Evolutionary conservation across 306 rosid genomes (phyloP).

Genomic region (Vigna unguiculata): DNA sequence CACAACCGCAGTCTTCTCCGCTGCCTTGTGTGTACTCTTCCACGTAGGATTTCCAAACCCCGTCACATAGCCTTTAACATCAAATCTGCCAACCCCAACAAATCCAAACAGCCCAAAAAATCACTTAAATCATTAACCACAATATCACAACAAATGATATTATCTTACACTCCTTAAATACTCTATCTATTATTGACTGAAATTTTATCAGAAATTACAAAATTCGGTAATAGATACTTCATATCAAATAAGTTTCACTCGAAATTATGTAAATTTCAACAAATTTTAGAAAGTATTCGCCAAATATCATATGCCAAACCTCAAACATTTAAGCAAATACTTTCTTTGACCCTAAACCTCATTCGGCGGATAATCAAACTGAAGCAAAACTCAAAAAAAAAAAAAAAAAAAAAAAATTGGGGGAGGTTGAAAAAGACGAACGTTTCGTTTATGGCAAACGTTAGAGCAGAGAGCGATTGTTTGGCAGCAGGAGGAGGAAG

Average conservation of each 20-base stretch:
- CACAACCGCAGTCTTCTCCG: conserved; percentile 63
- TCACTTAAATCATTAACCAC: background rate
- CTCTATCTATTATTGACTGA: background rate
- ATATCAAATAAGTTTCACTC: background rate
- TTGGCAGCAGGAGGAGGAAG: conserved; percentile 46
- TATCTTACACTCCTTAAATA: background rate
- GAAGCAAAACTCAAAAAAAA: conserved; percentile 23
- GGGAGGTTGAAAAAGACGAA: conserved; percentile 27
- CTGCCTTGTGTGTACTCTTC: conserved; percentile 58
- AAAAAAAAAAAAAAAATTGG: background rate
- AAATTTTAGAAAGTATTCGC: background rate
- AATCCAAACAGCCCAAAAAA: background rate
- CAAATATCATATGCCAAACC: conserved; percentile 20
- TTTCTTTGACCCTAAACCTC: conserved; percentile 13
- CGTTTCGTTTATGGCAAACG: conserved; percentile 73
- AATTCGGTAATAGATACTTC: background rate
- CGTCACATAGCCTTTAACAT: conserved; percentile 69
- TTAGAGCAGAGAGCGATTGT: conserved; percentile 59
- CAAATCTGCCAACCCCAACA: conserved; percentile 53
- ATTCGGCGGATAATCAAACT: too few species aligned
- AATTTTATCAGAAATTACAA: background rate
- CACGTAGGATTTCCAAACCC: conserved; percentile 82
- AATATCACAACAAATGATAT: background rate
- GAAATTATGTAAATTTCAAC: background rate
- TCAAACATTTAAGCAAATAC: conserved; percentile 5